These are phyloP conservation scores for Eucalyptus brandiana DNA, from an alignment of 345 rosid genomes.

Conservation along the genomic window DNA sequence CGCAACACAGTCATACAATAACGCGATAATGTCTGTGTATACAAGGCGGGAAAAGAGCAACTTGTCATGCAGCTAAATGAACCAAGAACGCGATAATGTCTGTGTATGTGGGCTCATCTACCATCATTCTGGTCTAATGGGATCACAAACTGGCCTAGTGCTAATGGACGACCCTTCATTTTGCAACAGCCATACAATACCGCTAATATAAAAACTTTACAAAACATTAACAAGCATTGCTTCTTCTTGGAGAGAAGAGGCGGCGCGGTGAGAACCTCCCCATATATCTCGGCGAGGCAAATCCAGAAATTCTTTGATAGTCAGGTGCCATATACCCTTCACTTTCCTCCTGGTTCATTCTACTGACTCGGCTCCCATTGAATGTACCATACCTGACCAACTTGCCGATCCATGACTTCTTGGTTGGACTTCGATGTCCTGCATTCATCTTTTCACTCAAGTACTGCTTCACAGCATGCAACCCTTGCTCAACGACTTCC, in stretches of 20 bases:
- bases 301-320: slow-evolving; percentile 8
- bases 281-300: slow-evolving; percentile 5
- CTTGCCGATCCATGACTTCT: slow-evolving; percentile 60
- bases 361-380: slow-evolving; percentile 9
- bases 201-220: not conserved
- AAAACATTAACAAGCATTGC: not conserved
- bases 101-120: too few relatives aligned
- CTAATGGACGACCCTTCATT: not conserved
- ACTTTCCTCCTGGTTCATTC: slow-evolving; percentile 10
- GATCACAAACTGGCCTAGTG: not conserved
- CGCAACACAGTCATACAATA: not conserved
- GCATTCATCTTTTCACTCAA: slow-evolving; percentile 51
- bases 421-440: slow-evolving; percentile 7
- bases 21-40: too few relatives aligned
- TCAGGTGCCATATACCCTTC: slow-evolving; percentile 27
- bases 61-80: too few relatives aligned
- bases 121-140: too few relatives aligned
- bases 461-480: slow-evolving; percentile 53
- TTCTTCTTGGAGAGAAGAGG: slow-evolving; percentile 42
- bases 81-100: too few relatives aligned
- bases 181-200: not conserved
- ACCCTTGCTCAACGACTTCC: slow-evolving; percentile 57
- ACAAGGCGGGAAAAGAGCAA: too few relatives aligned
- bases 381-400: slow-evolving; percentile 53
- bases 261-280: slow-evolving; percentile 63